These are phyloP conservation scores for Cornus suecica DNA, from an alignment of 148 eudicot species.

Conservation along the genomic window DNA sequence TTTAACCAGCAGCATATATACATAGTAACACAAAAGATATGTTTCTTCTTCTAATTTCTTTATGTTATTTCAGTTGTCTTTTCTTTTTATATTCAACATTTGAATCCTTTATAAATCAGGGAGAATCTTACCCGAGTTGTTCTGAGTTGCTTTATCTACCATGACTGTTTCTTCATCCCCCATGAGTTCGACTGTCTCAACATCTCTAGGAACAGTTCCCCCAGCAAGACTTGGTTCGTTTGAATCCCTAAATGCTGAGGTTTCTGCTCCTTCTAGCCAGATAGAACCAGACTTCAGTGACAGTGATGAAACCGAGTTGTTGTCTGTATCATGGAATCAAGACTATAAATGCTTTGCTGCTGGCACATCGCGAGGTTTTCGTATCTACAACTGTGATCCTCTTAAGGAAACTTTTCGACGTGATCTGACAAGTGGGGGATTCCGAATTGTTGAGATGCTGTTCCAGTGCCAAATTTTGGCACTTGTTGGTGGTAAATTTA, in stretches of 20 bases:
- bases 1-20: background rate
- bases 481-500: slow-evolving; percentile 82
- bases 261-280: slow-evolving; percentile 32
- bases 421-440: slow-evolving; percentile 85
- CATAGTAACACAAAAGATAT: background rate
- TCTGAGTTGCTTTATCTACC: slow-evolving; percentile 11
- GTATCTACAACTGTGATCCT: slow-evolving; percentile 89
- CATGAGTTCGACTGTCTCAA: slow-evolving; percentile 61
- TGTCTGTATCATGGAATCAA: slow-evolving; percentile 89
- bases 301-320: slow-evolving; percentile 60
- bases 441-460: slow-evolving; percentile 94
- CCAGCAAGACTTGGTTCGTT: slow-evolving; percentile 40
- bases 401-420: slow-evolving; percentile 88
- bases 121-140: background rate
- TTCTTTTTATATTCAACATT: background rate
- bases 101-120: background rate
- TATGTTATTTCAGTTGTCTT: background rate
- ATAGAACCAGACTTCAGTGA: slow-evolving; percentile 43
- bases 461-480: slow-evolving; percentile 83
- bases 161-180: slow-evolving; percentile 24
- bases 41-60: background rate
- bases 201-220: slow-evolving; percentile 48
- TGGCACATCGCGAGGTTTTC: slow-evolving; percentile 85
- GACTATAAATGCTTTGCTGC: slow-evolving; percentile 91
- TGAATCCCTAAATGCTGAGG: slow-evolving; percentile 37